Evolutionary conservation across 2,329 filamentous ascomycete genomes (phyloP).

Genomic region (Ceratocystis cacaofunesta): DNA sequence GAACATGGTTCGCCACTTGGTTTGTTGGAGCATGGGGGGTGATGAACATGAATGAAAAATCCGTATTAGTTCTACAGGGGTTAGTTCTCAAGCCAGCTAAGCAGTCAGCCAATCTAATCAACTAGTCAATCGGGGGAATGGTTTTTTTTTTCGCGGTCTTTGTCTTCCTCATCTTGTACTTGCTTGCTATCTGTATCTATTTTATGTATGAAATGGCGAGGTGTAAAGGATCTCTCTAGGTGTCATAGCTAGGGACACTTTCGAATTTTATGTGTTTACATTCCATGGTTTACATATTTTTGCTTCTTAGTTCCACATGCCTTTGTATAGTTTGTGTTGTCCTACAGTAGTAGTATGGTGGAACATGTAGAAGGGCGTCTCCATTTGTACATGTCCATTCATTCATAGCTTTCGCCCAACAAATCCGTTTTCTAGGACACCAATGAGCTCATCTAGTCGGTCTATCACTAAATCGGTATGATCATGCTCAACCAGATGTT

Average conservation of each 20-base stretch:
- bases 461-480: slow-evolving; percentile 63
- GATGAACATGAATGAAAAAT: neutral
- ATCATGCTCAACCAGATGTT: slow-evolving; percentile 50
- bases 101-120: neutral
- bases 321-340: neutral
- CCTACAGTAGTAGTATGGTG: neutral
- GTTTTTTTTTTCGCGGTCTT: slow-evolving; percentile 3
- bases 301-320: neutral
- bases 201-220: slow-evolving; percentile 11
- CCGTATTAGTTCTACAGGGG: neutral
- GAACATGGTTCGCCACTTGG: neutral
- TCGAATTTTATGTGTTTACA: neutral
- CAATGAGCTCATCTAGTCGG: slow-evolving; percentile 60
- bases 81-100: slow-evolving; percentile 1
- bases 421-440: slow-evolving; percentile 61
- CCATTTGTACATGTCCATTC: neutral
- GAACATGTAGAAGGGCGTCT: neutral
- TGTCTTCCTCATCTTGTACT: slow-evolving; percentile 6
- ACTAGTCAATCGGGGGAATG: neutral
- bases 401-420: slow-evolving; percentile 28
- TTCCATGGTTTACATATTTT: neutral
- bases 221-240: neutral
- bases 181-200: slow-evolving; percentile 5
- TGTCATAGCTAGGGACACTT: neutral
- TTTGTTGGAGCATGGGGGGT: neutral